Percentiles rank a stretch among this genome's conserved stretches.
phyloP scores from a whole-genome alignment of 805 yeast genomes.

The Zygotorulaspora sp. region DNA sequence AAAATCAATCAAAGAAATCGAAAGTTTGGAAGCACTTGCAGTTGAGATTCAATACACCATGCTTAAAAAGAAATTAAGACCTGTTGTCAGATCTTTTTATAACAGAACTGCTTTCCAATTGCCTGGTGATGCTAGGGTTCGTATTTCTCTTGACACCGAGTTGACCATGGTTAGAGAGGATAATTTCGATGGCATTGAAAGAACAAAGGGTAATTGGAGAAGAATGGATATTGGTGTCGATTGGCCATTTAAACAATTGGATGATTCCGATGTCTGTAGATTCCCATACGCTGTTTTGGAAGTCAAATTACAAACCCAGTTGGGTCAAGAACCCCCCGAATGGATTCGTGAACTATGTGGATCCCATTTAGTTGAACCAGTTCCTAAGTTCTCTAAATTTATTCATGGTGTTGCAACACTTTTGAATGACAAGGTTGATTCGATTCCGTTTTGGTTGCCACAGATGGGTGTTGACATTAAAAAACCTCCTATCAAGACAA shows the following conservation, averaged over 20 bases:
- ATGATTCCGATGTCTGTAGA: conserved; percentile 80
- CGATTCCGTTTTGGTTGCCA: conserved; percentile 95
- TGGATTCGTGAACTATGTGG: conserved; percentile 94
- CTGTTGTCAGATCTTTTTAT: conserved; percentile 93
- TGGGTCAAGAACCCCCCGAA: conserved; percentile 98
- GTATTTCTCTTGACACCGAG: conserved; percentile 96
- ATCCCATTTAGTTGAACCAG: conserved; percentile 94
- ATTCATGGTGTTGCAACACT: conserved; percentile 95
- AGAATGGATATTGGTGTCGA: conserved; percentile 98
- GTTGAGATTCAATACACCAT: conserved; percentile 89
- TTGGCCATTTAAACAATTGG: conserved; percentile 85
- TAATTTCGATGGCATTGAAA: conserved; percentile 85
- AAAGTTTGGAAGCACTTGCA: conserved; percentile 86
- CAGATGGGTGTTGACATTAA: conserved; percentile 95
- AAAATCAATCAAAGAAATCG: conserved; percentile 81
- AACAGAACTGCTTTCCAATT: conserved; percentile 98
- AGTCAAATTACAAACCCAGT: conserved; percentile 93
- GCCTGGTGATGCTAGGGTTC: conserved; percentile 98
- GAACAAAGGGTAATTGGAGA: conserved; percentile 95
- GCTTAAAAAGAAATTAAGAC: conserved; percentile 77
- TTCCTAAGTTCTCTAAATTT: conserved; percentile 95
- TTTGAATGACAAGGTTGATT: conserved; percentile 72
- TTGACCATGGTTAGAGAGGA: conserved; percentile 97
- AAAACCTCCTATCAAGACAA: conserved; percentile 57
- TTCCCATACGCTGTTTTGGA: conserved; percentile 98